phyloP scores from a whole-genome alignment of 176 grass and related monocot genomes.

The Zea mays region DNA sequence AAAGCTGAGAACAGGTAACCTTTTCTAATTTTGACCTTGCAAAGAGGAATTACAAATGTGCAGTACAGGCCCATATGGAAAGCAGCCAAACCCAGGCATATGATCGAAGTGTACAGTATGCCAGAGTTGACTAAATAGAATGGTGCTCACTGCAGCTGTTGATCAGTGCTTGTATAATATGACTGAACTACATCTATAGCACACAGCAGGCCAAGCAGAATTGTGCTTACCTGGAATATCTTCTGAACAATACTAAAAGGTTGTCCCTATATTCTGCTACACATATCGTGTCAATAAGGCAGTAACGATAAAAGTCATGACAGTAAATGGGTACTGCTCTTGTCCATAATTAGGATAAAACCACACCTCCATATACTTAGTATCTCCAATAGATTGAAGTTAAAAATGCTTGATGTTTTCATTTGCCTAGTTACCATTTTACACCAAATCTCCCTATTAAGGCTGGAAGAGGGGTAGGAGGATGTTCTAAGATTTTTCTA shows the following conservation, averaged over 20 bases:
- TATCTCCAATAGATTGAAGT: background rate
- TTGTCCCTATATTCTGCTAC: slow-evolving; percentile 9
- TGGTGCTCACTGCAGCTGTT: background rate
- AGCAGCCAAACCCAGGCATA: background rate
- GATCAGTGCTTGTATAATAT: background rate
- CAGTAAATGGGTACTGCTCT: slow-evolving; percentile 9
- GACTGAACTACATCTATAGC: slow-evolving; percentile 3
- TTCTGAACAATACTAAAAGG: background rate
- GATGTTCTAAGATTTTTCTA: background rate
- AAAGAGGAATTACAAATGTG: background rate
- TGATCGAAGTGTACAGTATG: background rate
- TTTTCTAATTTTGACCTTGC: background rate
- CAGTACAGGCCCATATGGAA: background rate
- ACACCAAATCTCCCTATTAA: background rate
- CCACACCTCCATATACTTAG: background rate
- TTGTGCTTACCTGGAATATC: slow-evolving; percentile 15
- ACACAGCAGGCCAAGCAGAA: background rate
- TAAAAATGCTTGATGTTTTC: background rate
- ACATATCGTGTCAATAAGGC: background rate
- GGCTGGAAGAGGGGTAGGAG: background rate
- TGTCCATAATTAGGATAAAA: background rate
- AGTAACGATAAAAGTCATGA: background rate
- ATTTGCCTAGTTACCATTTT: slow-evolving; percentile 3
- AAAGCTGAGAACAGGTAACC: background rate
- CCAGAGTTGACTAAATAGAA: background rate